These are phyloP conservation scores for Apodospora peruviana DNA, from an alignment of 495 filamentous ascomycete genomes.

Conservation along the genomic window DNA sequence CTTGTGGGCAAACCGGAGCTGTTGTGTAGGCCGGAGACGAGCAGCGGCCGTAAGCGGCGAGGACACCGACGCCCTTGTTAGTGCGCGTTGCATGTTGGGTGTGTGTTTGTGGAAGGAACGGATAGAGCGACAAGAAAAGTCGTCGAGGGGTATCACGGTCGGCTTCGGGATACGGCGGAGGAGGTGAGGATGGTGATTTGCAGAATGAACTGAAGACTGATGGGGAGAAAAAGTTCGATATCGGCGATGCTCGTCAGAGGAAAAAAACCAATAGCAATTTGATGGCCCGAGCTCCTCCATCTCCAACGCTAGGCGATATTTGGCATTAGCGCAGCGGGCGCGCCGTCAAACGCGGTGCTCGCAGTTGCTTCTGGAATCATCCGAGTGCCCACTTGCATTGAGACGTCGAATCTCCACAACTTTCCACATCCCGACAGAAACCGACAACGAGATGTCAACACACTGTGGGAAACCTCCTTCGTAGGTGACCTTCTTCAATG, in stretches of 20 bases:
- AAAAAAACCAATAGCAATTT: conserved; percentile 24
- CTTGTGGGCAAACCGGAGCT: conserved; percentile 93
- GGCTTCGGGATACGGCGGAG: conserved; percentile 6
- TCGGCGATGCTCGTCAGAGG: conserved; percentile 6
- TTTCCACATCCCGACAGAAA: background rate
- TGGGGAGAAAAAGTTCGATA: conserved; percentile 15
- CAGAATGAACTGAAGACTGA: conserved; percentile 2
- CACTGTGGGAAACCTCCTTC: too few species aligned
- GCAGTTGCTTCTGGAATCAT: conserved; percentile 29
- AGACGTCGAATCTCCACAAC: background rate
- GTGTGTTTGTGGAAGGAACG: conserved; percentile 11
- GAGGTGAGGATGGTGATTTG: conserved; percentile 3
- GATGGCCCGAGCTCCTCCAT: conserved; percentile 26
- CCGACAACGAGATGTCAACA: background rate
- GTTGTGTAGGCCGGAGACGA: conserved; percentile 64
- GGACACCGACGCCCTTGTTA: conserved; percentile 59
- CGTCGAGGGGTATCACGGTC: conserved; percentile 16
- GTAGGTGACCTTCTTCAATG: too few species aligned
- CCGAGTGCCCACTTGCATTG: conserved; percentile 17
- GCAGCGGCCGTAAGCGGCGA: conserved; percentile 48
- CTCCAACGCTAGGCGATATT: conserved; percentile 10
- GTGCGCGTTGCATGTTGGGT: conserved; percentile 41
- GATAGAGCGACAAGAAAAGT: conserved; percentile 8
- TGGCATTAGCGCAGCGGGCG: conserved; percentile 18
- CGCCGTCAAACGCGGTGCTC: conserved; percentile 1